Evolutionary conservation across 805 yeast genomes (phyloP).

Genomic region (Saccharomycopsis javanensis): DNA sequence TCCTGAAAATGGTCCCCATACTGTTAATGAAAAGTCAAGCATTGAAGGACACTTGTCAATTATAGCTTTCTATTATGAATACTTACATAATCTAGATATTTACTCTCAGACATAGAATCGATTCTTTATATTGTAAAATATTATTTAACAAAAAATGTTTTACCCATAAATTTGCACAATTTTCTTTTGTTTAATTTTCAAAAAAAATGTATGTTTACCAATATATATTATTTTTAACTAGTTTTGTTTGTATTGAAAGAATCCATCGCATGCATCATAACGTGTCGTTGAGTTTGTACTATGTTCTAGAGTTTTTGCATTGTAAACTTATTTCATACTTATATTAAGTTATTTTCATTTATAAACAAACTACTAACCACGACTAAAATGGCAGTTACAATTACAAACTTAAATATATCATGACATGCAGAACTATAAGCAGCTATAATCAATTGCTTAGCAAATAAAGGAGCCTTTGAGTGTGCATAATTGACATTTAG

Average conservation of each 20-base stretch:
- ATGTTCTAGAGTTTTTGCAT: no score
- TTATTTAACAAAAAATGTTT: no score
- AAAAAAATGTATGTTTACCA: no score
- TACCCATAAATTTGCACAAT: no score
- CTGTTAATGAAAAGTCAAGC: slow-evolving; percentile 51
- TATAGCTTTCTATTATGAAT: slow-evolving; percentile 47
- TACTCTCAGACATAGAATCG: background rate
- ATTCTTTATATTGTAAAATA: background rate
- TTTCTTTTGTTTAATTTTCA: no score
- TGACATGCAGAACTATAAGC: slow-evolving; percentile 15
- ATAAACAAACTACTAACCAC: slow-evolving; percentile 11
- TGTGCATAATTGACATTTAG: slow-evolving; percentile 47
- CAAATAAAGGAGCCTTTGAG: slow-evolving; percentile 42
- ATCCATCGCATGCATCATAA: no score
- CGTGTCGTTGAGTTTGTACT: no score
- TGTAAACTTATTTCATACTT: background rate
- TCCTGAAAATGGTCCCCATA: slow-evolving; percentile 35
- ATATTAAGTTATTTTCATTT: slow-evolving; percentile 9
- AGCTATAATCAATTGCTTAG: slow-evolving; percentile 35
- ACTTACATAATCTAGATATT: slow-evolving; percentile 34
- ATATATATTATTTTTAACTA: no score
- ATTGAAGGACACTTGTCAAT: slow-evolving; percentile 51
- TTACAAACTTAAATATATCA: slow-evolving; percentile 14
- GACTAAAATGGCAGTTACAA: slow-evolving; percentile 7
- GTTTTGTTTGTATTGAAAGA: no score